Conservation (phyloP, 305 asterid genomes). For the Fraxinus albicans region DNA sequence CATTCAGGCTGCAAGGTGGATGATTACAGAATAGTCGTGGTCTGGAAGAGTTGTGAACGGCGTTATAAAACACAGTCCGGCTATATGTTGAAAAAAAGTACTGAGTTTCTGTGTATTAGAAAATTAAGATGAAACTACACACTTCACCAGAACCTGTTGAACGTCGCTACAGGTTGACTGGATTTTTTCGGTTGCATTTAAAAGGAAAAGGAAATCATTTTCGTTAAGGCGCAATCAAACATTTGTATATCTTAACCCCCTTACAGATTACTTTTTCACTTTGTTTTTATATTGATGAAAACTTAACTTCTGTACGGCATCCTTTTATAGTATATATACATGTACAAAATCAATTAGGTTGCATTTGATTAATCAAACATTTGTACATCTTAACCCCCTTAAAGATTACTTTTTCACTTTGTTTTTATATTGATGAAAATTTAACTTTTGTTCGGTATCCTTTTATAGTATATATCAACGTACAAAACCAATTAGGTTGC, state of each 20-base stretch:
- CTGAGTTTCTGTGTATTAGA: background rate
- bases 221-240: background rate
- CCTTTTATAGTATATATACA: background rate
- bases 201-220: background rate
- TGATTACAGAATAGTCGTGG: background rate
- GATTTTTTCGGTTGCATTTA: background rate
- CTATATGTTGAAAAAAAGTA: too few species aligned
- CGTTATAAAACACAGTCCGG: background rate
- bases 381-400: too few species aligned
- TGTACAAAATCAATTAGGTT: too few species aligned
- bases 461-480: too few species aligned
- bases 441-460: too few species aligned
- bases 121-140: background rate
- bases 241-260: background rate
- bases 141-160: background rate
- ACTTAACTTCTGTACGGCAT: background rate
- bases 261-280: background rate
- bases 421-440: too few species aligned
- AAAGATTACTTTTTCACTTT: too few species aligned
- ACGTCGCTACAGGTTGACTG: background rate
- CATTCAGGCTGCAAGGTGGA: background rate
- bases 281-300: background rate
- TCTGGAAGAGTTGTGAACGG: background rate
- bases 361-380: too few species aligned
- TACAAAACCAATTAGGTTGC: too few species aligned